Conservation (phyloP, 805 yeast genomes). For the Pichia kluyveri region DNA sequence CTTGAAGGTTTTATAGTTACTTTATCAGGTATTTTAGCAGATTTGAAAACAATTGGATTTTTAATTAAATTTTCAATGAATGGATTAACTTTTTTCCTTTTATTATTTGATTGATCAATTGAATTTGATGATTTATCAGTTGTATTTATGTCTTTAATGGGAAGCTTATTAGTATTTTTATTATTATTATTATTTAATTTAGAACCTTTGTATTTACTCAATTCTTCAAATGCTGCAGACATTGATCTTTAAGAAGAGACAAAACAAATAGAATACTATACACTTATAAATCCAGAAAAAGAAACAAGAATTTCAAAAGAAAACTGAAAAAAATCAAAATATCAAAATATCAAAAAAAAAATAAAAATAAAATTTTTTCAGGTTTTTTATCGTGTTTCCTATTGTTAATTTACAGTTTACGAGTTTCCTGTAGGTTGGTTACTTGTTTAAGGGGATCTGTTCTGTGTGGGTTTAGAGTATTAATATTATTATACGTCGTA, state of each 20-base stretch:
- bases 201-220: no score
- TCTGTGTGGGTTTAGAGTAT: no score
- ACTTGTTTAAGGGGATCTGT: no score
- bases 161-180: no score
- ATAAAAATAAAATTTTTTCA: background rate
- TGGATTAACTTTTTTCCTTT: constrained; percentile 1
- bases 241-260: background rate
- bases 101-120: background rate
- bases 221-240: background rate
- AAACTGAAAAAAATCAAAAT: background rate
- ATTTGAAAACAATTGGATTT: constrained; percentile 54
- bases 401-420: no score
- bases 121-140: background rate
- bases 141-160: background rate
- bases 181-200: no score
- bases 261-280: no score
- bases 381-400: no score
- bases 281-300: background rate
- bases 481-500: no score
- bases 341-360: background rate
- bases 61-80: constrained; percentile 31
- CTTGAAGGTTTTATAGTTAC: constrained; percentile 36
- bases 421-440: no score
- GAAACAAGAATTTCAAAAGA: background rate
- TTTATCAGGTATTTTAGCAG: constrained; percentile 49